phyloP scores from a whole-genome alignment of 73 alveolate genomes.

The Paramecium biaurelia region DNA sequence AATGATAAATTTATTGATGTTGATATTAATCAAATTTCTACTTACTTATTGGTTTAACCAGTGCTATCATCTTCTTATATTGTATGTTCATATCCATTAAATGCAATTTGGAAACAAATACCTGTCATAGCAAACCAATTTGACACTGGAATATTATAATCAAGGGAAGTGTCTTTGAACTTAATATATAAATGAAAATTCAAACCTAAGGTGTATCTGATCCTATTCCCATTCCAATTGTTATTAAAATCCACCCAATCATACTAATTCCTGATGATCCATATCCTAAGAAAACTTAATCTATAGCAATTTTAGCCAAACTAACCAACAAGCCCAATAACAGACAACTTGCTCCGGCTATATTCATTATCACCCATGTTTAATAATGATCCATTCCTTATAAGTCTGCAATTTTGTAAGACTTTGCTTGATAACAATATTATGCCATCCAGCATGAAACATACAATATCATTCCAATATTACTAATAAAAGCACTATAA shows the following conservation, averaged over 20 bases:
- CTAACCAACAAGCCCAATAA: not conserved
- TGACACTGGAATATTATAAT: not conserved
- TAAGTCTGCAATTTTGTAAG: not conserved
- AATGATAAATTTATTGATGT: not conserved
- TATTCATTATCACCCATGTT: conserved; percentile 1
- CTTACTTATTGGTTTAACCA: not conserved
- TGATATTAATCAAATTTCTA: not conserved
- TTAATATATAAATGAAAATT: not conserved
- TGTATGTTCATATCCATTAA: not conserved
- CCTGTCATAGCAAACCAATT: not conserved
- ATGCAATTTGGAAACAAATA: not conserved
- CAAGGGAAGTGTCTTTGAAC: not conserved
- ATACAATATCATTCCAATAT: not conserved
- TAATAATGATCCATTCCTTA: conserved; percentile 3
- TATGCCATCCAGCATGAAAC: conserved; percentile 12
- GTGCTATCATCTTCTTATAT: not conserved
- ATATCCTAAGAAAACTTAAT: not conserved
- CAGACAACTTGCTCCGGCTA: not conserved
- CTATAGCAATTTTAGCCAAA: not conserved
- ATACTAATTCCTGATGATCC: not conserved
- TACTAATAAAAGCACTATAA: not conserved
- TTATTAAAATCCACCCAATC: not conserved
- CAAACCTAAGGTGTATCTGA: not conserved
- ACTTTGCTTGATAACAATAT: not conserved
- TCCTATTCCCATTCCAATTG: conserved; percentile 9